Percentiles rank a stretch among this genome's conserved stretches.
phyloP scores from a whole-genome alignment of 805 yeast genomes.

The Isabelozyma gotoi region DNA sequence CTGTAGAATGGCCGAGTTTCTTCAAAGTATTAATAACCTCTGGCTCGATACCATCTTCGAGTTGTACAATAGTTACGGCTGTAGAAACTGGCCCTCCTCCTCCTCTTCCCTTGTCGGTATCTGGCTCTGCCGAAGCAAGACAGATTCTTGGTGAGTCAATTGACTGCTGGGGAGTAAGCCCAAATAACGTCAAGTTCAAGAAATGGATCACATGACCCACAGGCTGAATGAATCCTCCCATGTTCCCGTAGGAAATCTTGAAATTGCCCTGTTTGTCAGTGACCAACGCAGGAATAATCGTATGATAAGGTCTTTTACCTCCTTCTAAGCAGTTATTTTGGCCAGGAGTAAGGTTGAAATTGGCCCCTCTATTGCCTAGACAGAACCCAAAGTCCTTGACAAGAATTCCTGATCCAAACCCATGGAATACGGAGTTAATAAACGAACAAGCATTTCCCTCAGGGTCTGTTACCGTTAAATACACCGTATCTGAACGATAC shows the following conservation, averaged over 20 bases:
- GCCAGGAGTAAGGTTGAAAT: constrained; percentile 60
- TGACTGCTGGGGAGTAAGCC: constrained; percentile 69
- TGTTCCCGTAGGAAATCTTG: constrained; percentile 75
- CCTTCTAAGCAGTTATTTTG: constrained; percentile 64
- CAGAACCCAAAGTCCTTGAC: constrained; percentile 67
- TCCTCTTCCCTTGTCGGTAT: constrained; percentile 54
- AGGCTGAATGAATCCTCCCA: constrained; percentile 89
- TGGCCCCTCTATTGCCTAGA: constrained; percentile 75
- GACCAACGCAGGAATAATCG: constrained; percentile 80
- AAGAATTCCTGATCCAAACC: constrained; percentile 69
- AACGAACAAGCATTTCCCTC: constrained; percentile 82
- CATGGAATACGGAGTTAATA: constrained; percentile 69
- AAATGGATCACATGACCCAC: constrained; percentile 81
- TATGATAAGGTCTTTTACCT: constrained; percentile 74
- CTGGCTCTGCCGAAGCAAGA: constrained; percentile 50
- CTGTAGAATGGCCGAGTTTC: constrained; percentile 58
- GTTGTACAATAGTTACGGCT: constrained; percentile 54
- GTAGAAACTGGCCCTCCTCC: constrained; percentile 65
- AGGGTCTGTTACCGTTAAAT: constrained; percentile 61
- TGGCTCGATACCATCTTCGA: constrained; percentile 64
- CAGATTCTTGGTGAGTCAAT: constrained; percentile 76
- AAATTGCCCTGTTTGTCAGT: constrained; percentile 48
- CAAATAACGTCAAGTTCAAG: constrained; percentile 61
- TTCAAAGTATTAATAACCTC: constrained; percentile 47
- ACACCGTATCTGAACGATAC: constrained; percentile 69